Evolutionary conservation across 2,329 filamentous ascomycete species (phyloP), one percentile per base, ranked within the genome.

Genomic region (Cladosporium sp.): DNA sequence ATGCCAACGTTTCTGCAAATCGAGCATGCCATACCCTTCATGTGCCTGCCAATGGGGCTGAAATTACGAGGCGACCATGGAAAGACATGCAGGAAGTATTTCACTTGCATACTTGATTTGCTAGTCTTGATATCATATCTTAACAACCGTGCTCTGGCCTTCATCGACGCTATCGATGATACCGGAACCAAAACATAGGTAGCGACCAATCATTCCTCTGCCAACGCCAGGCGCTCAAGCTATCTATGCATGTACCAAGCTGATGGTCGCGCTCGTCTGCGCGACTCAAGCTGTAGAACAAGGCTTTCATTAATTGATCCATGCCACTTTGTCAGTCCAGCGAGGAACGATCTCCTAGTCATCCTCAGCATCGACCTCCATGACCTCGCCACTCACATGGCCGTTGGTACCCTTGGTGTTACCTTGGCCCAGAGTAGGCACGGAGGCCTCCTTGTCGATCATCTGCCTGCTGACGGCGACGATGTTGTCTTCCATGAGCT

Each of bases 401-500:
- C 61, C 61, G 30, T 63, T 63, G n/a, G 52, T 47, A 12, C 40
- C 56, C 37, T 62, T 64, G 22, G 52, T 62, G 20, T 61, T 64
- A 43, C 74, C 58, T 75, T 74, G 72, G 60, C 88, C 82, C 76
- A 88, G 87, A 73, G 84, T 87, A 19, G 93, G 90, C 76, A 96
- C 90, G 5, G 92, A 94, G 3, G 94, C 94, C 76, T 99, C 94
- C 80, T 97, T 97, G 80, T 97, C 94, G 70, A 99, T 97, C 93
- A 99, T 97, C 76, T 97, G 94, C 74, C 93, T 84, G 65, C 92
- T 95, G n/a, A 99, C 92, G 3, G 92, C 90, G 12, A 99, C 94
- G 65, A 99, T 99, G 77, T 99, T 99, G 83, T 99, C 94, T 78
- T 99, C 95, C 70, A 99, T 97, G 65, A 97, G 84, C 74, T 95